Evolutionary conservation across 2,329 filamentous ascomycete genomes (phyloP).

Genomic region (Pseudogymnoascus sp.): DNA sequence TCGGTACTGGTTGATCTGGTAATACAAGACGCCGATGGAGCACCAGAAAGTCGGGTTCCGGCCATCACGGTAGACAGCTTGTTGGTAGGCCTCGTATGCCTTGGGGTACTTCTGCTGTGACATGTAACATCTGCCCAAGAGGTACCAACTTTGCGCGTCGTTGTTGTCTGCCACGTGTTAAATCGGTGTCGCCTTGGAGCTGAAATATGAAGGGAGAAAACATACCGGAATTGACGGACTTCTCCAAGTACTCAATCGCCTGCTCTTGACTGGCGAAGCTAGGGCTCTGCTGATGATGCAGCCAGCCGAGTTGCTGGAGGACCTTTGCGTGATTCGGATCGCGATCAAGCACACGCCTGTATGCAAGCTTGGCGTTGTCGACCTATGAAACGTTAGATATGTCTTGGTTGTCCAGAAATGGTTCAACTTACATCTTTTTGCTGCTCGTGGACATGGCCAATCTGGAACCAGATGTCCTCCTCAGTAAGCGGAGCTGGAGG

Average conservation of each 20-base stretch:
- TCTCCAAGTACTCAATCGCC: conserved; percentile 94
- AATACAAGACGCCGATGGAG: conserved; percentile 96
- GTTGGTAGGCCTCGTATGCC: conserved; percentile 96
- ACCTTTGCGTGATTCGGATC: conserved; percentile 97
- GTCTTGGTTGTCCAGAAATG: background rate
- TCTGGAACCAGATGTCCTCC: conserved; percentile 99
- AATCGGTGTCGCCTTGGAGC: conserved; percentile 21
- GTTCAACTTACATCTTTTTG: conserved; percentile 82
- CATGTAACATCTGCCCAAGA: conserved; percentile 97
- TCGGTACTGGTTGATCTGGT: conserved; percentile 98
- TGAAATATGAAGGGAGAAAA: conserved; percentile 19
- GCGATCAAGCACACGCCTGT: conserved; percentile 84
- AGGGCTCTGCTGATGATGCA: conserved; percentile 92
- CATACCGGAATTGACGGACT: conserved; percentile 86
- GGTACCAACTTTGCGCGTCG: conserved; percentile 97
- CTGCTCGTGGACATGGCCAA: conserved; percentile 96
- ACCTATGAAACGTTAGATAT: conserved; percentile 50
- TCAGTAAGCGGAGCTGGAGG: conserved; percentile 88
- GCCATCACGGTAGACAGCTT: conserved; percentile 95
- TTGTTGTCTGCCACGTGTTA: conserved; percentile 61
- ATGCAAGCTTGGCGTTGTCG: conserved; percentile 84
- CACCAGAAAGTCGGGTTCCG: conserved; percentile 99
- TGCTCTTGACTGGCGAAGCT: conserved; percentile 88
- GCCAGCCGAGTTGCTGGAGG: conserved; percentile 92
- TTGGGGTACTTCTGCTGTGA: conserved; percentile 98